phyloP scores from a whole-genome alignment of 2,329 filamentous ascomycete species.

The Hymenoscyphus repandus region DNA sequence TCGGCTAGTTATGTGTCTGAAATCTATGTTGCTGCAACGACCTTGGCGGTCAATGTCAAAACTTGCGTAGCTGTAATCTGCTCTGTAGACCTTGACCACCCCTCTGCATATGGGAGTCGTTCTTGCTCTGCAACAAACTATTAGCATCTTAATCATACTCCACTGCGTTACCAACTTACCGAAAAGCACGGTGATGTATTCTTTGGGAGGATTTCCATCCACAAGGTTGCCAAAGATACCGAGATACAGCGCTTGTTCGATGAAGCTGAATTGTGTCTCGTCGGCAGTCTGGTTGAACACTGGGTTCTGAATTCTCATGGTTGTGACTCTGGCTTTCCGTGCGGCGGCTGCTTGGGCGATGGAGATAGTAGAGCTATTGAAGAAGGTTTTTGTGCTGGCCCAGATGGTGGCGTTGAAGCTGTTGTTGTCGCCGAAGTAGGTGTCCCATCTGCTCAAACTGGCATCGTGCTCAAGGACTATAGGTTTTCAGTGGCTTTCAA shows the following conservation, averaged over 20 bases:
- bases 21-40: background rate
- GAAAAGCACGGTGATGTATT: constrained; percentile 7
- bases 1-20: no score
- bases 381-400: constrained; percentile 1
- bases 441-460: constrained; percentile 7
- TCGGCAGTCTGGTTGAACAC: constrained; percentile 5
- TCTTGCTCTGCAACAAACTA: constrained; percentile 3
- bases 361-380: constrained; percentile 1
- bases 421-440: constrained; percentile 13
- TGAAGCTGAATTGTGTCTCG: background rate
- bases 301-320: constrained; percentile 1
- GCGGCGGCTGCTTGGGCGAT: background rate
- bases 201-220: background rate
- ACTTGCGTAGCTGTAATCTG: constrained; percentile 4
- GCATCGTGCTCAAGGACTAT: constrained; percentile 14
- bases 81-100: constrained; percentile 2
- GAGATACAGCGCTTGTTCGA: constrained; percentile 8
- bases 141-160: background rate
- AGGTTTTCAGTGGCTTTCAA: background rate
- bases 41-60: constrained; percentile 2
- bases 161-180: background rate
- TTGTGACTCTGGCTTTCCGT: background rate
- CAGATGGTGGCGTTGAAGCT: constrained; percentile 10
- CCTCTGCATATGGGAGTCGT: constrained; percentile 8
- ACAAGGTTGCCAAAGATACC: constrained; percentile 4